Conservation (phyloP, 2,329 filamentous ascomycete species). For the Colletotrichum lupini region DNA sequence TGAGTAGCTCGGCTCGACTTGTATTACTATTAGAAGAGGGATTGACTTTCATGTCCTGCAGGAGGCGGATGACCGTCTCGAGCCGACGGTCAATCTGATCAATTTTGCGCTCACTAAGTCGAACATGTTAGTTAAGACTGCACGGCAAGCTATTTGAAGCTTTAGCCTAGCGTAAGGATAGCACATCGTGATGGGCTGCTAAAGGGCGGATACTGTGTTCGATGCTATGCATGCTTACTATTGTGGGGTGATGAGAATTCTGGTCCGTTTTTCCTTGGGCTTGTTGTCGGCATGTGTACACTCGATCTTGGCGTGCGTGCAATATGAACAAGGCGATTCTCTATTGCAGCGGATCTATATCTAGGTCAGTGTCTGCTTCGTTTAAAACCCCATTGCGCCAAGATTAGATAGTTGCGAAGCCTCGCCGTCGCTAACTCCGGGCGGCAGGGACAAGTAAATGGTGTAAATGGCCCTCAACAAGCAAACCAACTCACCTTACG, state of each 20-base stretch:
- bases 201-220: background rate
- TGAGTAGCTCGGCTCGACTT: background rate
- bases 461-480: background rate
- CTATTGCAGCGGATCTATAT: conserved; percentile 50
- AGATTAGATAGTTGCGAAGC: background rate
- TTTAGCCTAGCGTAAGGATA: background rate
- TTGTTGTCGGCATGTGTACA: conserved; percentile 46
- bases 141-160: too few relatives aligned
- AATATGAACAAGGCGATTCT: conserved; percentile 50
- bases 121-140: background rate
- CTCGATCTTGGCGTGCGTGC: conserved; percentile 49
- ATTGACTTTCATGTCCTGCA: conserved; percentile 47
- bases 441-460: background rate
- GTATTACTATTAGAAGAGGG: conserved; percentile 35
- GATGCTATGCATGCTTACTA: conserved; percentile 44
- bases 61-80: conserved; percentile 46
- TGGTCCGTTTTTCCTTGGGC: conserved; percentile 49
- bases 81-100: conserved; percentile 50
- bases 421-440: background rate
- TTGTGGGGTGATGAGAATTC: conserved; percentile 50
- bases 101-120: conserved; percentile 49
- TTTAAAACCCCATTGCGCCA: background rate
- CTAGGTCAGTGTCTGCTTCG: background rate
- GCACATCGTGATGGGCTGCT: background rate
- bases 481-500: conserved; percentile 42